These are phyloP conservation scores for Colletotrichum cereale DNA, from an alignment of 2,329 filamentous ascomycete genomes.

Conservation along the genomic window DNA sequence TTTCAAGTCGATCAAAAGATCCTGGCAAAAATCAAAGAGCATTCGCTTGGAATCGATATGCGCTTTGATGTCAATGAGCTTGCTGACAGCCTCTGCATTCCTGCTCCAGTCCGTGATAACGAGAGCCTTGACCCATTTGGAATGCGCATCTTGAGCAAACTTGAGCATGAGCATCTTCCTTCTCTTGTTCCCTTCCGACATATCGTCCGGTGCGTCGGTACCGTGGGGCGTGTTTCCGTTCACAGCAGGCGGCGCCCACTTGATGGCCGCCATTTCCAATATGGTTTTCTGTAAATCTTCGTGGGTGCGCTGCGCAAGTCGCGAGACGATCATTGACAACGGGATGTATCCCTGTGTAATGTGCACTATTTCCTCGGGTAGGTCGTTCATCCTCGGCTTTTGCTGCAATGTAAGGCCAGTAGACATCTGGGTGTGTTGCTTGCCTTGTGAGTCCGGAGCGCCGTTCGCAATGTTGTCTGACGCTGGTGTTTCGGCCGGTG, in stretches of 20 bases:
- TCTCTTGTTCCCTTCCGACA: constrained; percentile 73
- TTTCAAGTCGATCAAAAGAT: constrained; percentile 78
- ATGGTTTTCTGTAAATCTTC: constrained; percentile 81
- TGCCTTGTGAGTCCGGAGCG: constrained; percentile 42
- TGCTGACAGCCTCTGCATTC: constrained; percentile 82
- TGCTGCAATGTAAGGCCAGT: constrained; percentile 34
- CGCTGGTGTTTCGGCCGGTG: constrained; percentile 41
- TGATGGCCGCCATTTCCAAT: constrained; percentile 76
- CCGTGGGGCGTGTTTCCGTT: constrained; percentile 64
- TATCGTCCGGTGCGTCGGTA: constrained; percentile 62
- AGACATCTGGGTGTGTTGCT: constrained; percentile 36
- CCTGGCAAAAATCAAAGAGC: constrained; percentile 71
- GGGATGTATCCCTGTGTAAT: constrained; percentile 83
- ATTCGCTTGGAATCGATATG: constrained; percentile 76
- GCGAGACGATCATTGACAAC: constrained; percentile 79
- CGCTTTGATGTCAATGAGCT: constrained; percentile 86
- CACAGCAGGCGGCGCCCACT: constrained; percentile 62
- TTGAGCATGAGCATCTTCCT: constrained; percentile 83
- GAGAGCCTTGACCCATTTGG: constrained; percentile 92
- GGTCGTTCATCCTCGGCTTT: constrained; percentile 62
- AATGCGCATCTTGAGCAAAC: constrained; percentile 83
- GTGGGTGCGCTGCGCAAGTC: constrained; percentile 86
- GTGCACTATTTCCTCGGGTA: constrained; percentile 75
- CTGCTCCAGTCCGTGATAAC: constrained; percentile 93
- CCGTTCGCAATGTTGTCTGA: constrained; percentile 44